These are phyloP conservation scores for Marasmius sp. DNA, from an alignment of 1,284 basidiomycete genomes.

Conservation along the genomic window DNA sequence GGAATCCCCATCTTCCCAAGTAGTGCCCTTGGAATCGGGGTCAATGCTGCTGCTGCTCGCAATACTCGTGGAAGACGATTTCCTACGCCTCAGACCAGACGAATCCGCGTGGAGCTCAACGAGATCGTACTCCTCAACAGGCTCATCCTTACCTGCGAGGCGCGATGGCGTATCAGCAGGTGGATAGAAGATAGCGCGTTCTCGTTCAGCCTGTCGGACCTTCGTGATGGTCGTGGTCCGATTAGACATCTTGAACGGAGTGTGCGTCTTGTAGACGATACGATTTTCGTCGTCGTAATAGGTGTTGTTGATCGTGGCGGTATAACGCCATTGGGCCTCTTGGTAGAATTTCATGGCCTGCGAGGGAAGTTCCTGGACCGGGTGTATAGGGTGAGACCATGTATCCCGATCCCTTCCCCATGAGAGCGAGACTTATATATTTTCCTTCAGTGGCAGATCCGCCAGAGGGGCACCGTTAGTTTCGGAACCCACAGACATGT, in stretches of 20 bases:
- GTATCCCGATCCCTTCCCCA: neutral
- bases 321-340: neutral
- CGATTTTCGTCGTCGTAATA: neutral
- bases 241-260: neutral
- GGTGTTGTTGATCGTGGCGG: constrained; percentile 1
- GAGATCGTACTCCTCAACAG: neutral
- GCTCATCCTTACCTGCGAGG: neutral
- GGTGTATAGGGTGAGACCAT: neutral
- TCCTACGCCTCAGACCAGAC: neutral
- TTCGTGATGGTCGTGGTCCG: constrained; percentile 1
- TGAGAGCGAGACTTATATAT: no score
- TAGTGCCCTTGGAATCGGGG: neutral
- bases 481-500: no score
- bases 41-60: neutral
- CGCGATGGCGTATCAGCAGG: neutral
- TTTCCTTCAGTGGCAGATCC: no score
- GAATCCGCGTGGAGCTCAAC: neutral
- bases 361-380: neutral
- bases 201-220: neutral
- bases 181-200: no score
- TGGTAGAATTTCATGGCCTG: neutral
- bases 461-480: no score
- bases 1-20: neutral
- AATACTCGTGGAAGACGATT: neutral
- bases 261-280: neutral